A percentile compares a stretch with the other conserved stretches of the same genome.
Evolutionary conservation across 176 grass and related monocot genomes (phyloP).

Genomic region (Bromus sterilis): DNA sequence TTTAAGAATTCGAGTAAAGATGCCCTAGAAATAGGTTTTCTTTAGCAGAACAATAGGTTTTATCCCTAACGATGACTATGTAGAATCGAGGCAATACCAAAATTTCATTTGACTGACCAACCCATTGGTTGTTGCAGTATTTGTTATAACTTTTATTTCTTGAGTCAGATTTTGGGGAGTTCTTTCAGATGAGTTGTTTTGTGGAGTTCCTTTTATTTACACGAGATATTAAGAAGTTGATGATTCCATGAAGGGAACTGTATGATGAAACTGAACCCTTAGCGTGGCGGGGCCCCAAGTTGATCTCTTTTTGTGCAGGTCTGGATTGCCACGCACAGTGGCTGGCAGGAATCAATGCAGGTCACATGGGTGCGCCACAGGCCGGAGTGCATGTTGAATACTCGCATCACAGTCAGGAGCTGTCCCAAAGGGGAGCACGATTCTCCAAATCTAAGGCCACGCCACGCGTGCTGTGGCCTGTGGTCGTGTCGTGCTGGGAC

Average conservation of each 20-base stretch:
- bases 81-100: neutral
- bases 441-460: neutral
- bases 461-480: neutral
- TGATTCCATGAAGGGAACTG: neutral
- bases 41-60: too few relatives aligned
- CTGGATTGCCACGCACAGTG: neutral
- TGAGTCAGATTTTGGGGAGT: neutral
- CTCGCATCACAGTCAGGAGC: conserved; percentile 2
- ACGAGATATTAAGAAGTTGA: neutral
- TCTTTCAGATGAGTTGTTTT: neutral
- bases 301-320: neutral
- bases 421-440: neutral
- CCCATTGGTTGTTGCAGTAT: neutral
- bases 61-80: neutral
- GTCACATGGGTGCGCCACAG: conserved; percentile 27
- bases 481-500: neutral
- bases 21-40: too few relatives aligned
- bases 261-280: too few relatives aligned
- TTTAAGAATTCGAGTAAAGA: too few relatives aligned
- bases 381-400: neutral
- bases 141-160: neutral
- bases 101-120: neutral
- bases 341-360: conserved; percentile 11
- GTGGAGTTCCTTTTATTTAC: neutral
- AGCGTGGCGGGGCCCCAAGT: too few relatives aligned